Conservation (phyloP, 2,329 filamentous ascomycete genomes). For the Botrytis elliptica region DNA sequence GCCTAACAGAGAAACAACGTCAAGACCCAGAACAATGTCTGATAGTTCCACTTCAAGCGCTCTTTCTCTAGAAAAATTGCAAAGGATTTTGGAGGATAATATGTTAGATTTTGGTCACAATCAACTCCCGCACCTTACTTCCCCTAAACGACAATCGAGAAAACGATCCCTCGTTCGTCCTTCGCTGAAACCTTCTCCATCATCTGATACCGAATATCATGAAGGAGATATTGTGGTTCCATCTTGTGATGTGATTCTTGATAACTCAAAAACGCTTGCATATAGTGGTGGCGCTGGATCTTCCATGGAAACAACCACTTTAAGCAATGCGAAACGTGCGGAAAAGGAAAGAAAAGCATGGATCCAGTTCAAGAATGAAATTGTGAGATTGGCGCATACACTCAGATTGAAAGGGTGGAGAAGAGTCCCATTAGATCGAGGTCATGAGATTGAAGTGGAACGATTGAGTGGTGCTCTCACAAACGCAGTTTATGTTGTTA, state of each 20-base stretch:
- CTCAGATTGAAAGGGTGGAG: conserved; percentile 90
- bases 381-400: conserved; percentile 85
- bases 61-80: conserved; percentile 74
- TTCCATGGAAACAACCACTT: conserved; percentile 42
- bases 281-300: conserved; percentile 57
- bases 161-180: conserved; percentile 28
- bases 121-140: conserved; percentile 31
- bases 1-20: conserved; percentile 21
- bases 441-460: conserved; percentile 67
- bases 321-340: conserved; percentile 47
- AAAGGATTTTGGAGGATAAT: conserved; percentile 73
- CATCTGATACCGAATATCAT: conserved; percentile 81
- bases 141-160: conserved; percentile 29
- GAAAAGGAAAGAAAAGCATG: conserved; percentile 74
- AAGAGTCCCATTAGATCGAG: conserved; percentile 70
- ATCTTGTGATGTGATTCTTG: conserved; percentile 77
- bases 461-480: conserved; percentile 88
- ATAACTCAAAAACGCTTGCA: conserved; percentile 85
- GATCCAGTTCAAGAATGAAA: conserved; percentile 87
- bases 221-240: conserved; percentile 84
- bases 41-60: conserved; percentile 66
- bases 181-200: conserved; percentile 45
- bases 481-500: conserved; percentile 94
- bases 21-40: conserved; percentile 50
- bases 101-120: conserved; percentile 45